Base-by-base conservation (phyloP, 768 basidiomycete genomes). In the Auriscalpium microsporum region DNA sequence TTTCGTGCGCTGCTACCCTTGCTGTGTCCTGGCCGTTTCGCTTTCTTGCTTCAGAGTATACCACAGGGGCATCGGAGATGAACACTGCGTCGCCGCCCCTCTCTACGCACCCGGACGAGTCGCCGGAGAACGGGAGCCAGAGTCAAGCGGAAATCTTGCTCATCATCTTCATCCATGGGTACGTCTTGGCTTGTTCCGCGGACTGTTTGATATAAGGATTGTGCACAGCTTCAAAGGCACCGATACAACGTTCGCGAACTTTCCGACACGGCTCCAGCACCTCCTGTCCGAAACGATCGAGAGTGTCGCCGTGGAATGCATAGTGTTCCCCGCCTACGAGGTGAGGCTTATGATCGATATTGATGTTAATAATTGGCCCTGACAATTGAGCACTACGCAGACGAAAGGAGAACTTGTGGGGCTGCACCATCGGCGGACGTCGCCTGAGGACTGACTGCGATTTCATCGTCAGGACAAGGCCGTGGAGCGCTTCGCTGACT, bases 241-340 rank as follows among this genome's bases (percentile, higher is more conserved):
- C 28, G 86, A 90, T 56, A 75, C 80, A 14, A 88, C 89, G 0
- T 94, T 94, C 58, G 75, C 72, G 38, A 74, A 77, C 55, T 97
- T 96, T 62, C 94, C 94, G 1, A 76, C 83, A 50, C 76, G 91
- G 51, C 72, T 97, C 33, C 80, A 82, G 56, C 90, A 95, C 64
- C 69, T 92, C 45, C 74, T 95, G 5, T 72, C 82, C 8, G 80
- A 87, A 63, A 85, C 82, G 0, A 72, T 88, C 23, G 67, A 72
- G 3, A 71, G 79, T 40, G 69, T 81, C 5, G 64, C 65, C 35
- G 82, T 89, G 10, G 88, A 94, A 66, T 86, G 80, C 57, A 70
- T 85, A n/a, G 74, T 91, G 13, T 96, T 95, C 64, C 94, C 94
- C 21, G 84, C 83, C 2, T 97, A 95, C 62, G 89, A 96, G 77